Base-by-base conservation (phyloP, 169 alveolate species). In the Plasmodium gaboni region DNA sequence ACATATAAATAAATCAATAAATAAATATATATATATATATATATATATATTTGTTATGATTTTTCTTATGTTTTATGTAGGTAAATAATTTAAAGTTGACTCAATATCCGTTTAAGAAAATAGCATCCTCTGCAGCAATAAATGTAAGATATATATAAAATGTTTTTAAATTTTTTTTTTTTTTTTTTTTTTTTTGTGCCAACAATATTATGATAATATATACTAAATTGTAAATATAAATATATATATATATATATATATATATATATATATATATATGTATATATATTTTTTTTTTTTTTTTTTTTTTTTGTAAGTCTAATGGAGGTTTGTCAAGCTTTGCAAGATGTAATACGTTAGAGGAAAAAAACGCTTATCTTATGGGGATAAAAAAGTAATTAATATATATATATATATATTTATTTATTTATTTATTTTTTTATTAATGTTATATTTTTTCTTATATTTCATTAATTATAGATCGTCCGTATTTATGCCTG, bases 311-410 rank as follows among this genome's bases (percentile, higher is more conserved):
- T 13, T 69, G 7, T 50, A 26, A 78, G 89, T 28, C 90, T 12
- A 80, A 80, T 69, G 90, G 90, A 7, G 90, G 90, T 4, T 19
- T 80, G 48, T 80, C 90, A 9, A 80, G 90, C 60, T 80, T 80
- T 60, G 90, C 67, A 7, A 61, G 90, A 24, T 80, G 83, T 44
- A 80, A 80, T 65, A 53, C 90, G 10, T 22, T 80, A 22, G 90
- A 80, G 13, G 90, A 80, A 8, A 53, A 80, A 68, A 65, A 80
- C 13, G 63, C 59, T n/a, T 80, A 67, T 28, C 90, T 80, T 22
- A 24, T 80, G 22, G 90, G 90, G 50, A 80, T 80, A 9, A 80
- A 80, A 60, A 80, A 80, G 89, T 78, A 78, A 78, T 19, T 12
- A 15, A n/a, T 51, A 7, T 0, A 12, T 1, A 2, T 51, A 12